Evolutionary conservation across 2,329 filamentous ascomycete genomes (phyloP).

Genomic region (Fusarium albosuccineum): DNA sequence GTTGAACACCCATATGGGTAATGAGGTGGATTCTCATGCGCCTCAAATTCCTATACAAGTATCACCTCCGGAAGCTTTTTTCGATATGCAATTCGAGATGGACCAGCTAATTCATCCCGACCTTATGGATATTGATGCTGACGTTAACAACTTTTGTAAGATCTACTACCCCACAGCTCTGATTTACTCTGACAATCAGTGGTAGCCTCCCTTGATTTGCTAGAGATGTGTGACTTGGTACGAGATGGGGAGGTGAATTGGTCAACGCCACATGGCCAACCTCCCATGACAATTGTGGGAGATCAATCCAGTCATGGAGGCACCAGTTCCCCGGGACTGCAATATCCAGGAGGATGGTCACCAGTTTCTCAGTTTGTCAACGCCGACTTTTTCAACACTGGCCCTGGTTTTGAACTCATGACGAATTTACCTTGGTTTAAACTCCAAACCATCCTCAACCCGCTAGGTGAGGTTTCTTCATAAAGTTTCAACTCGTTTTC

Average conservation of each 20-base stretch:
- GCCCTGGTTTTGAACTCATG: not conserved
- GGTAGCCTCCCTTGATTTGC: not conserved
- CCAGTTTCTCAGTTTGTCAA: not conserved
- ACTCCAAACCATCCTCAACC: not conserved
- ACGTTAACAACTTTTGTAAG: not conserved
- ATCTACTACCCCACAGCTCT: conserved; percentile 1
- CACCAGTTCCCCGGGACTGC: not conserved
- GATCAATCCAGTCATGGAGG: not conserved
- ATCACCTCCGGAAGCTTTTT: not conserved
- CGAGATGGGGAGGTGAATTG: not conserved
- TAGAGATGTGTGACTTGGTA: not conserved
- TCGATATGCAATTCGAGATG: not conserved
- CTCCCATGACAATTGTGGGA: not conserved
- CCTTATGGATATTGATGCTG: not conserved
- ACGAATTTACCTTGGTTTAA: not conserved
- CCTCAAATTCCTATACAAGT: not conserved
- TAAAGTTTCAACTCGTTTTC: not conserved
- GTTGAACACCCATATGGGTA: not conserved
- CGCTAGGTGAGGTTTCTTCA: not conserved
- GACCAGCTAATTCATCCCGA: not conserved
- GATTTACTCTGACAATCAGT: not conserved
- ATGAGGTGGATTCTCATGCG: not conserved
- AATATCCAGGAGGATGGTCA: not conserved
- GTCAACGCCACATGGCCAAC: not conserved
- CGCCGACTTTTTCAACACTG: not conserved